Evolutionary conservation across 2,329 filamentous ascomycete species (phyloP), one percentile per base, ranked within the genome.

Genomic region (Tolypocladium paradoxum): DNA sequence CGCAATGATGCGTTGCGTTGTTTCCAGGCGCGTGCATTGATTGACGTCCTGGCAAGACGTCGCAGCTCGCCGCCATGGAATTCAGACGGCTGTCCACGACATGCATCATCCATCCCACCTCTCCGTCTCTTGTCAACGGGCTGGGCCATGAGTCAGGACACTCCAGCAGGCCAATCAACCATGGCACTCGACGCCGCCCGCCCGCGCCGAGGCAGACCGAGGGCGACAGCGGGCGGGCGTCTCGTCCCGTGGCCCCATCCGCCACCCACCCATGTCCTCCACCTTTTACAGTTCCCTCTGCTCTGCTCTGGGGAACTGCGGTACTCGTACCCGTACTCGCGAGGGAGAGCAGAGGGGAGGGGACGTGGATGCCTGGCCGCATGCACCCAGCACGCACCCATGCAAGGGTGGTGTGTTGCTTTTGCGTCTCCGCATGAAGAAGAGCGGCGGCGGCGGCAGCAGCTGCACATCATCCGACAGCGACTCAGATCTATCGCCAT

Each of bases 401-500:
- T 49, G 47, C 18, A 49, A 49, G 47, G 47, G 47, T 37, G 9
- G 20, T 20, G 46, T 16, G n/a, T n/a, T 6, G 45, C 29, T 5
- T 16, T 20, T 35, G 24, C 37, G 11, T 43, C 40, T 31, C n/a
- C 49, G 49, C 49, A 45, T 51, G 49, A 51, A 45, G 37, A 51
- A 9, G 47, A 24, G 47, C 24, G 14, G 20, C 31, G 6, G 22
- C 5, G n/a, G 22, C 34, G 16, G 16, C 18, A 14, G 20, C 50
- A 8, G 29, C 52, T 50, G 52, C 48, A 50, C 52, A 49, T 53
- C 52, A 53, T 40, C 48, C n/a, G 40, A 20, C 40, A 8, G 18
- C 54, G 48, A 53, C 49, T 55, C 49, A 45, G 48, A 51, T 53
- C 20, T 29, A 51, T 51, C 54, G 43, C 9, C 36, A 14, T 51